Evolutionary conservation across 176 grass and related monocot genomes (phyloP).

Genomic region (Avena eriantha): DNA sequence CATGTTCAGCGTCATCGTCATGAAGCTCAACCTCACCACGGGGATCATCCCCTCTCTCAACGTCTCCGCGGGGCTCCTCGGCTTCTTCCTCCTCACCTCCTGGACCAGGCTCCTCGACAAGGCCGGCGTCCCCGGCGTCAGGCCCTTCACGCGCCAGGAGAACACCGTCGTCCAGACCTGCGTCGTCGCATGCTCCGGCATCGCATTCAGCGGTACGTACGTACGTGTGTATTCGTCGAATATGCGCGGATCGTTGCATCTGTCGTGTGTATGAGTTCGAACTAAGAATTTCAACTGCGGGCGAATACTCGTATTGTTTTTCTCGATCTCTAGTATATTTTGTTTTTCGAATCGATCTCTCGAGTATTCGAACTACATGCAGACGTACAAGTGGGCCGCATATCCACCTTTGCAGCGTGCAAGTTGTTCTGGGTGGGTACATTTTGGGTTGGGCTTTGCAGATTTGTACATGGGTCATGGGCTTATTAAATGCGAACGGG

Average conservation of each 20-base stretch:
- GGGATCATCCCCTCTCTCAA: conserved; percentile 90
- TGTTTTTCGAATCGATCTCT: not conserved
- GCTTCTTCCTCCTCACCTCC: conserved; percentile 75
- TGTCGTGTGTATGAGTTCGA: not conserved
- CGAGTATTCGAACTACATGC: not conserved
- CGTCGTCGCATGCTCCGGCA: conserved; percentile 62
- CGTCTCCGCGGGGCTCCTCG: conserved; percentile 86
- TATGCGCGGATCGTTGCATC: not conserved
- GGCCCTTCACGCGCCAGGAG: conserved; percentile 66
- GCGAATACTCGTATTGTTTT: not conserved
- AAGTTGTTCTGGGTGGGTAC: not conserved
- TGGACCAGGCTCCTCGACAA: conserved; percentile 59
- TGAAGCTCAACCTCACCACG: conserved; percentile 98
- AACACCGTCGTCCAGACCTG: conserved; percentile 35
- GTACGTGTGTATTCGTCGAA: not conserved
- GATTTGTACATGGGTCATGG: not conserved
- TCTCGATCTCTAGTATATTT: not conserved
- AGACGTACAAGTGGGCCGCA: not conserved
- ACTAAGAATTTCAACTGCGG: not conserved
- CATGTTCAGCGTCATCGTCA: conserved; percentile 87
- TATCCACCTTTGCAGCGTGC: not conserved
- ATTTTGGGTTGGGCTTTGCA: not conserved
- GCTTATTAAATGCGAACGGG: too few species aligned
- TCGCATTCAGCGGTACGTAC: conserved; percentile 75
- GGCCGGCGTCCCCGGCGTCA: conserved; percentile 48